A percentile compares a stretch with the other conserved stretches of the same genome.
Conservation (phyloP, 106 monocot genomes). For the Allium sativum region DNA sequence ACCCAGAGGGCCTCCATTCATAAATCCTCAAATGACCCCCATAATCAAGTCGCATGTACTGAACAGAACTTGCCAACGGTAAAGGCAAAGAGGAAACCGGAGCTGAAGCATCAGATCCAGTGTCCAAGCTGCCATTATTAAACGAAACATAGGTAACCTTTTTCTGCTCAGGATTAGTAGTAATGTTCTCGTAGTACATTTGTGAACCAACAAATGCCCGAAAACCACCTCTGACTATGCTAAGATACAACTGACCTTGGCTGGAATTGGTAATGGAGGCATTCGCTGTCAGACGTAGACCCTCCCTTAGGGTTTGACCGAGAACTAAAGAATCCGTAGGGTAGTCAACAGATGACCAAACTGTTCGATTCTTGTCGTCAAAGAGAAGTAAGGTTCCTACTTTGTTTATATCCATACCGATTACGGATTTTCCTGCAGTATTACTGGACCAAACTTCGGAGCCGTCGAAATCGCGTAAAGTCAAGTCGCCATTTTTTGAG, state of each 20-base stretch:
- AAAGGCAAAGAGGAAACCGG: not conserved
- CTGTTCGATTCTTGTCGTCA: conserved; percentile 1
- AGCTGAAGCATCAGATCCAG: not conserved
- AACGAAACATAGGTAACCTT: conserved; percentile 16
- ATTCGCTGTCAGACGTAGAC: conserved; percentile 15
- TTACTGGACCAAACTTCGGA: conserved; percentile 32
- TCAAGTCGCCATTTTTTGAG: conserved; percentile 30
- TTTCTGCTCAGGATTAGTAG: not conserved
- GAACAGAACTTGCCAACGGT: not conserved
- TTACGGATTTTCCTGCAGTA: conserved; percentile 26
- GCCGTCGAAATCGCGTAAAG: conserved; percentile 29
- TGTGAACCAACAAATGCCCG: conserved; percentile 6
- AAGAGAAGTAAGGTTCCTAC: conserved; percentile 45
- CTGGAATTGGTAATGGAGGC: conserved; percentile 4
- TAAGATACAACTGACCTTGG: conserved; percentile 9
- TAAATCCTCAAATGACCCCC: conserved; percentile 11
- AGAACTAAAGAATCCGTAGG: conserved; percentile 38
- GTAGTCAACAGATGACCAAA: conserved; percentile 45
- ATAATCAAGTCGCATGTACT: conserved; percentile 3
- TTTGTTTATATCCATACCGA: conserved; percentile 18
- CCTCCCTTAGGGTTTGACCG: conserved; percentile 24
- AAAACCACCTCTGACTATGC: not conserved
- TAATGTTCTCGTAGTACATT: conserved; percentile 7
- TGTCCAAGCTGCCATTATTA: conserved; percentile 20
- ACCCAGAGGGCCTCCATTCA: conserved; percentile 1